These are phyloP conservation scores for Salvia sclarea DNA, from an alignment of 305 asterid genomes.

Conservation along the genomic window DNA sequence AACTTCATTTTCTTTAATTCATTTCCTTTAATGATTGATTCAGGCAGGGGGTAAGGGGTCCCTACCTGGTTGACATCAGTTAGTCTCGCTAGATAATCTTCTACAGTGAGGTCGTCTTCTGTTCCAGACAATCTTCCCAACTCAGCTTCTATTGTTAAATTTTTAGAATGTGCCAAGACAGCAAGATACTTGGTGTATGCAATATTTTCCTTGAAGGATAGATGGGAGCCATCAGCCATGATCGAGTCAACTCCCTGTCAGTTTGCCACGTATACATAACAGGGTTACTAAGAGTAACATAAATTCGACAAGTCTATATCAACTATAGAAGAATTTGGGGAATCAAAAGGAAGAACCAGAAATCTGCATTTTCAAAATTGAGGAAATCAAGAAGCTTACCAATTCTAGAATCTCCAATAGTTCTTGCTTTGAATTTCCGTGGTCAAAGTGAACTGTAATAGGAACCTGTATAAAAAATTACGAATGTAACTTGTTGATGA, in stretches of 20 bases:
- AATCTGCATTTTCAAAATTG: neutral
- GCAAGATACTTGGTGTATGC: constrained; percentile 74
- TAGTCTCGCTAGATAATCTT: constrained; percentile 84
- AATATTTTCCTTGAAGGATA: constrained; percentile 70
- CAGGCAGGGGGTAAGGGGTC: neutral
- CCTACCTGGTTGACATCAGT: constrained; percentile 90
- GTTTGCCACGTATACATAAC: constrained; percentile 17
- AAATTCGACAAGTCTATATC: neutral
- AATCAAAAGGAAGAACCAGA: neutral
- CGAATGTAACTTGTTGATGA: constrained; percentile 14
- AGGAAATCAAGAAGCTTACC: constrained; percentile 47
- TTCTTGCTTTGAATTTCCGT: constrained; percentile 86
- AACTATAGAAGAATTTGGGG: constrained; percentile 17
- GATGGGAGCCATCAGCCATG: constrained; percentile 96
- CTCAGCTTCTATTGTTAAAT: constrained; percentile 88
- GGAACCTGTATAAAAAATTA: constrained; percentile 69
- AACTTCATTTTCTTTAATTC: neutral
- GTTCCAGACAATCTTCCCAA: constrained; percentile 97
- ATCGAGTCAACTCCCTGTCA: constrained; percentile 87
- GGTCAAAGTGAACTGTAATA: constrained; percentile 93
- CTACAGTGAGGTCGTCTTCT: constrained; percentile 88
- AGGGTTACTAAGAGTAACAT: constrained; percentile 9
- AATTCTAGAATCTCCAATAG: constrained; percentile 79
- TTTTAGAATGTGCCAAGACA: constrained; percentile 60
- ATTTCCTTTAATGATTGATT: neutral